Base-by-base conservation (phyloP, 2,329 filamentous ascomycete genomes). In the Curvularia hawaiiensis region DNA sequence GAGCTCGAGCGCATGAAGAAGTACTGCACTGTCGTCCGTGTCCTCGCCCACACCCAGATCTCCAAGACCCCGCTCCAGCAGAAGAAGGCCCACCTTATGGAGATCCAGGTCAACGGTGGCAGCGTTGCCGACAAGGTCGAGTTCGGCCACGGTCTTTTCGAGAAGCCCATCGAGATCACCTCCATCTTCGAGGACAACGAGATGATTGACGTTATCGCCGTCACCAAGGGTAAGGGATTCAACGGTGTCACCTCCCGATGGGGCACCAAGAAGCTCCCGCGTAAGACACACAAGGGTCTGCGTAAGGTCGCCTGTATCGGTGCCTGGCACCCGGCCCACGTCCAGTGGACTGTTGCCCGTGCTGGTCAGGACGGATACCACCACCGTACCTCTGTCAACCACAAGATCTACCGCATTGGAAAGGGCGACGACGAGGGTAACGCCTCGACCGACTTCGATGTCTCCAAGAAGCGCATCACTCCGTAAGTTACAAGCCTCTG, bases 201-300 rank as follows among this genome's bases (percentile, higher is more conserved):
- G 91, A 90, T 99, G 87, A 96, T 99, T 76, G 95, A 99, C 80
- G 90, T 96, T 80, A 97, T 99, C 76, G 95, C 94, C 79, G 93
- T 99, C 80, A 99, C 95, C 87, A 98, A 97, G 90, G 95, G 95
- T 87, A 92, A 98, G 86, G 95, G 95, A 81, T 98, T 91, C 90
- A 86, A 86, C 80, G 95, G 95, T 90, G 95, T 99, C 77, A 99
- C 95, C 70, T 86, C 89, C 82, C 89, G 95, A 85, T 99, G 95
- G 95, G 95, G 95, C 77, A 99, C 95, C 85, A 99, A 97, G 91
- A 99, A 98, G 92, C 92, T 99, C 78, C 95, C 95, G 74, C 92
- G 95, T 80, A 99, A 99, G 92, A 99, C 95, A 65, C 95, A 99
- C 91, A 99, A 99, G 90, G 95, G 95, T 97, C 92, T 99, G 79